phyloP scores from a whole-genome alignment of 495 filamentous ascomycete species.

The Neurospora sp. region DNA sequence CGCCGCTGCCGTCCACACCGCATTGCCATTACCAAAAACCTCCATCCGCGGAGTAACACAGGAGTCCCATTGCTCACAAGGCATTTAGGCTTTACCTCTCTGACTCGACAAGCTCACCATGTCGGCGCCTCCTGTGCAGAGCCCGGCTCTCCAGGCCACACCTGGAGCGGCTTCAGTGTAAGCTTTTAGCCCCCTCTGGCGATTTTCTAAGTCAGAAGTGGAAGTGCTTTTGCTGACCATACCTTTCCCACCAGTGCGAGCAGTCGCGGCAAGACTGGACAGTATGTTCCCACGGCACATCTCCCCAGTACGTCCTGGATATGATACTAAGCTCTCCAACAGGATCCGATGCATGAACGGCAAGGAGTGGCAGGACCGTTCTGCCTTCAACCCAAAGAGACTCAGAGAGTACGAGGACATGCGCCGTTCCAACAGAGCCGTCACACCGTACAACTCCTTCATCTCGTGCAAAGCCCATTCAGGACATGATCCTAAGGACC shows the following conservation, averaged over 20 bases:
- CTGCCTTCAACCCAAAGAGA: conserved; percentile 38
- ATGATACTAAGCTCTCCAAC: not conserved
- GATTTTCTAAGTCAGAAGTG: not conserved
- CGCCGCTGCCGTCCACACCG: not conserved
- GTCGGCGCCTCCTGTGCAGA: not conserved
- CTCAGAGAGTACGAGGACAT: conserved; percentile 22
- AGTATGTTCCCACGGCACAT: not conserved
- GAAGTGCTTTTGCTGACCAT: not conserved
- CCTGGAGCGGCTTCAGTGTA: not conserved
- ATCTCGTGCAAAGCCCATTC: conserved; percentile 19
- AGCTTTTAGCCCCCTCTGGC: not conserved
- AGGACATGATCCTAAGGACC: conserved; percentile 4
- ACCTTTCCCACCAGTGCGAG: not conserved
- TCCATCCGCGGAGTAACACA: not conserved
- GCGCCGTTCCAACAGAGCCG: conserved; percentile 1
- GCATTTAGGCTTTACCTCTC: not conserved
- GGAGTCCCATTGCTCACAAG: not conserved
- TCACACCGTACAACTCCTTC: conserved; percentile 15
- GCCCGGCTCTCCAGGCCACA: not conserved
- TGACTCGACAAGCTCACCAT: not conserved
- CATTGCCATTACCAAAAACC: not conserved
- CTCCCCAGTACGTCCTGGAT: not conserved
- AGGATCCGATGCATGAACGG: conserved; percentile 43
- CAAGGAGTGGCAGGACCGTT: conserved; percentile 27
- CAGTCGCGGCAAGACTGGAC: not conserved